Evolutionary conservation across 495 filamentous ascomycete species (phyloP).

Genomic region (Schizothecium vesticola): DNA sequence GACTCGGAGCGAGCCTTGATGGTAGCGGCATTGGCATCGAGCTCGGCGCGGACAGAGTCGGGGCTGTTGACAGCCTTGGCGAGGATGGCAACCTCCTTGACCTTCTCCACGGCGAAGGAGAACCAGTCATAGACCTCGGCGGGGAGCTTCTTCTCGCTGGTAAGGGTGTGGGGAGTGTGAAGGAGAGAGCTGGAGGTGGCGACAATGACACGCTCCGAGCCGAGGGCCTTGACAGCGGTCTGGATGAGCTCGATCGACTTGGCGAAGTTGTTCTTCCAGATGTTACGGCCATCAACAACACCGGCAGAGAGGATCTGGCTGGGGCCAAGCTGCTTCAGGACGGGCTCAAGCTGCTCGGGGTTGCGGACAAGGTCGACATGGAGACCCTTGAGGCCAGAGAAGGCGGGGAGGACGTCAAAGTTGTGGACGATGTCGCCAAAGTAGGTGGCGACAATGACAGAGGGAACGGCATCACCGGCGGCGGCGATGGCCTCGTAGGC

Average conservation of each 20-base stretch:
- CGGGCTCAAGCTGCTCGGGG: constrained; percentile 96
- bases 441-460: constrained; percentile 86
- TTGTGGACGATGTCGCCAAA: constrained; percentile 99
- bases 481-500: constrained; percentile 82
- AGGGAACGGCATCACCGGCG: constrained; percentile 70
- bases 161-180: constrained; percentile 95
- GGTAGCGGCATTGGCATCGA: constrained; percentile 92
- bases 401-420: constrained; percentile 71
- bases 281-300: constrained; percentile 98
- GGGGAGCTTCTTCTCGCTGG: constrained; percentile 94
- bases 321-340: constrained; percentile 78
- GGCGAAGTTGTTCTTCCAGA: constrained; percentile 99
- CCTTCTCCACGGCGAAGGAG: constrained; percentile 95
- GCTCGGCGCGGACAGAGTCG: constrained; percentile 72
- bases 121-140: constrained; percentile 94
- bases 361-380: constrained; percentile 95
- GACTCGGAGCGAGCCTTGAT: constrained; percentile 84
- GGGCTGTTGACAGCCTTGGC: constrained; percentile 93
- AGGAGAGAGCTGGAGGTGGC: constrained; percentile 95
- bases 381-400: constrained; percentile 64
- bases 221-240: constrained; percentile 84
- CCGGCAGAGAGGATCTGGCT: constrained; percentile 86
- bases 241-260: constrained; percentile 82
- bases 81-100: constrained; percentile 80
- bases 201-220: constrained; percentile 92